These are phyloP conservation scores for Xerocomus spinulosus DNA, from an alignment of 768 basidiomycete genomes.

Conservation along the genomic window DNA sequence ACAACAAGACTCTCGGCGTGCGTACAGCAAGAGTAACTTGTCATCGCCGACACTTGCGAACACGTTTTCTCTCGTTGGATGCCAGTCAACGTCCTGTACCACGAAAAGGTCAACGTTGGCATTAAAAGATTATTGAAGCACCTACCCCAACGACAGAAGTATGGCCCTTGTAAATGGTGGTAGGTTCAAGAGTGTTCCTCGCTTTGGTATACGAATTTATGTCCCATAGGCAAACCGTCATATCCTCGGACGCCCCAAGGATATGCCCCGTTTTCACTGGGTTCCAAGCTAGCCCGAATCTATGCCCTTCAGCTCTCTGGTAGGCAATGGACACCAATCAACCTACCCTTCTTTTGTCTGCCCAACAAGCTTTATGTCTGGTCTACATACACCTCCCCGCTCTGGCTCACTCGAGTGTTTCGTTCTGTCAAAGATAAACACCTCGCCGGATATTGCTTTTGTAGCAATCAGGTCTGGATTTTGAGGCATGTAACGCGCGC, in stretches of 20 bases:
- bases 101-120: neutral
- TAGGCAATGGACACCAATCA: neutral
- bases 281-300: slow-evolving; percentile 94
- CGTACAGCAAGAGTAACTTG: slow-evolving; percentile 88
- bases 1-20: slow-evolving; percentile 7
- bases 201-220: slow-evolving; percentile 81
- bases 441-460: slow-evolving; percentile 86
- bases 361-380: slow-evolving; percentile 86
- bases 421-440: slow-evolving; percentile 93
- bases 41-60: slow-evolving; percentile 98
- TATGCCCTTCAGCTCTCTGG: slow-evolving; percentile 29
- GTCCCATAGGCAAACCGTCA: slow-evolving; percentile 97
- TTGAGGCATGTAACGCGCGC: slow-evolving; percentile 98
- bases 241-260: slow-evolving; percentile 91
- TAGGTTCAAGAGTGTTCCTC: slow-evolving; percentile 77
- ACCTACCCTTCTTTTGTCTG: slow-evolving; percentile 91
- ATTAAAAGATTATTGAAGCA: slow-evolving; percentile 3
- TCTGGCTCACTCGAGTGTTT: slow-evolving; percentile 95
- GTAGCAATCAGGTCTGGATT: slow-evolving; percentile 97
- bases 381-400: slow-evolving; percentile 76
- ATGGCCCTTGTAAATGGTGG: slow-evolving; percentile 82
- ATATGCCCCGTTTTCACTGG: slow-evolving; percentile 78
- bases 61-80: slow-evolving; percentile 70
- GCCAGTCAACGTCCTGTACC: slow-evolving; percentile 93
- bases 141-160: slow-evolving; percentile 87